A percentile compares a stretch with the other conserved stretches of the same genome.
Conservation (phyloP, 768 basidiomycete species). For the Scleroderma citrinum region DNA sequence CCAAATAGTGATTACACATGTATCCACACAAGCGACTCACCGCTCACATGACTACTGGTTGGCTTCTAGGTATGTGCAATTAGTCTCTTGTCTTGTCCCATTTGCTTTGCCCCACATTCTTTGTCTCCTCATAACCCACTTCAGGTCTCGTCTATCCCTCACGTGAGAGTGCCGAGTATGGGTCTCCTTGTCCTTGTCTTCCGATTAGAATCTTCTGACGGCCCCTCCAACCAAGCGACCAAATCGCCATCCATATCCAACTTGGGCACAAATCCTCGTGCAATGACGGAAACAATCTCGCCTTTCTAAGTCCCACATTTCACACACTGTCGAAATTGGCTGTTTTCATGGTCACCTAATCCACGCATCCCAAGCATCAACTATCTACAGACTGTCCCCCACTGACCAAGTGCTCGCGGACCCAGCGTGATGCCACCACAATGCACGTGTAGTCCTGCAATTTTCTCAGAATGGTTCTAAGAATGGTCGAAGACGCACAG, state of each 20-base stretch:
- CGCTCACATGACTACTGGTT: not conserved
- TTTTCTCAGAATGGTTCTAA: not conserved
- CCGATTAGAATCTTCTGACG: not conserved
- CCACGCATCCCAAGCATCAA: slow-evolving; percentile 4
- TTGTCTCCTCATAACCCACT: not conserved
- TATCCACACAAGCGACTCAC: not conserved
- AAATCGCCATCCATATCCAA: not conserved
- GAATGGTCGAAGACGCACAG: not conserved
- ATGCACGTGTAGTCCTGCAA: not conserved
- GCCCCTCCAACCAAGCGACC: not conserved
- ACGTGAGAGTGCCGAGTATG: not conserved
- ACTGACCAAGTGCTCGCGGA: not conserved
- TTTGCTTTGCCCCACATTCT: not conserved
- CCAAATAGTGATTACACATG: not conserved
- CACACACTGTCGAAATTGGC: not conserved
- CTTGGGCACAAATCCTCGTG: no score
- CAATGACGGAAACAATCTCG: not conserved
- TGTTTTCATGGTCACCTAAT: not conserved
- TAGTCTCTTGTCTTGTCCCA: not conserved
- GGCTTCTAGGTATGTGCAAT: not conserved
- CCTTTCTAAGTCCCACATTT: not conserved
- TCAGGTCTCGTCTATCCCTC: not conserved
- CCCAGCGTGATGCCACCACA: not conserved
- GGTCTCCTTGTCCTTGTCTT: no score
- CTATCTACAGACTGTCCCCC: slow-evolving; percentile 9